Conservation (phyloP, 2,329 filamentous ascomycete genomes). For the Teratosphaeria destructans region DNA sequence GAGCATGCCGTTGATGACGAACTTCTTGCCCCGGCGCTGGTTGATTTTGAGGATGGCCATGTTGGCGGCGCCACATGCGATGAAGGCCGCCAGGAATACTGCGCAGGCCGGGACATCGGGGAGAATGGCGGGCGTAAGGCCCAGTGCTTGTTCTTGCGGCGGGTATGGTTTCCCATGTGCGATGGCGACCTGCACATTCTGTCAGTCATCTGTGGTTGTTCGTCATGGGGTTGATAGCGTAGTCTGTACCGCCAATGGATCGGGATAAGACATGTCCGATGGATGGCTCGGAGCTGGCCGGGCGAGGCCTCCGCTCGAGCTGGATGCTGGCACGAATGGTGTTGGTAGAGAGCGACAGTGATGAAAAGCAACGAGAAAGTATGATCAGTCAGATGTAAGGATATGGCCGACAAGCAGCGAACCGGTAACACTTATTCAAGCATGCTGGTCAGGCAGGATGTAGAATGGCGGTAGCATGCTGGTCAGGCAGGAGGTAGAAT, state of each 20-base stretch:
- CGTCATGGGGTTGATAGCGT: background rate
- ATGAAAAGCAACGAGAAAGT: too few relatives aligned
- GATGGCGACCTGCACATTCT: background rate
- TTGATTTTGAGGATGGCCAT: conserved; percentile 35
- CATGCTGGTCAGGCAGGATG: background rate
- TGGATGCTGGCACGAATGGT: background rate
- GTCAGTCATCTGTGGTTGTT: background rate
- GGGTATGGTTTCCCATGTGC: conserved; percentile 9
- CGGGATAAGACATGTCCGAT: background rate
- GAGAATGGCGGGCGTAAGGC: conserved; percentile 44
- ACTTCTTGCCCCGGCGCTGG: conserved; percentile 29
- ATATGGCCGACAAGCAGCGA: background rate
- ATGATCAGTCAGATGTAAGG: background rate
- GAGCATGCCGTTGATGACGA: conserved; percentile 30
- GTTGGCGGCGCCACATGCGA: conserved; percentile 29
- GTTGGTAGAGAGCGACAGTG: too few relatives aligned
- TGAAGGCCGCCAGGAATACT: conserved; percentile 33
- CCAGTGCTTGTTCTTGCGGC: conserved; percentile 37
- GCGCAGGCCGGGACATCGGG: conserved; percentile 33
- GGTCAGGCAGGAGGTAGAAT: background rate
- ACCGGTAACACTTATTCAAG: background rate
- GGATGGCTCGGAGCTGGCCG: background rate
- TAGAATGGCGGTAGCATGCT: background rate
- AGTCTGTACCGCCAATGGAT: background rate
- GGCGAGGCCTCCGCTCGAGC: background rate